phyloP scores from a whole-genome alignment of 768 basidiomycete genomes.

The Lyophyllum decastes region DNA sequence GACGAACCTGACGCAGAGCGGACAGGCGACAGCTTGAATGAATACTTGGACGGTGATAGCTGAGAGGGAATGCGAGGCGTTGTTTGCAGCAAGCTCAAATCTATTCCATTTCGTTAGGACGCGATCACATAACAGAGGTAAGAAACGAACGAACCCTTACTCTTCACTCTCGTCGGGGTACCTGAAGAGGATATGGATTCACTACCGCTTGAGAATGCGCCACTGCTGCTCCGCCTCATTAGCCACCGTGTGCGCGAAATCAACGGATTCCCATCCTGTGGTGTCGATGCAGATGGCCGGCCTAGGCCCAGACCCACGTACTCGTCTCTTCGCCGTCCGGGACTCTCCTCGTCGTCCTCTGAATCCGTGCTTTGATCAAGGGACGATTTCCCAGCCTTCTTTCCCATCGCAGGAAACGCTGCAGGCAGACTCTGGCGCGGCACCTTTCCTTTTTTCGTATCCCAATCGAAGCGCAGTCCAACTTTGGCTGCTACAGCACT shows the following conservation, averaged over 20 bases:
- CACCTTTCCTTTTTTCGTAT: conserved; percentile 45
- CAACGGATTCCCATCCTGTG: conserved; percentile 28
- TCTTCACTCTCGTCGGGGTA: conserved; percentile 64
- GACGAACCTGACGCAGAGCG: conserved; percentile 64
- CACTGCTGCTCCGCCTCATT: conserved; percentile 78
- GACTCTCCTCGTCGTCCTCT: conserved; percentile 70
- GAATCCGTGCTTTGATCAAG: conserved; percentile 54
- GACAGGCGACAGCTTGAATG: conserved; percentile 37
- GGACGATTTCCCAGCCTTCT: conserved; percentile 26
- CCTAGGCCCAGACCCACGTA: conserved; percentile 72
- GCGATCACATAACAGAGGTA: background rate
- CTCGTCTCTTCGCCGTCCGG: conserved; percentile 53
- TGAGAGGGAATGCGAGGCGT: conserved; percentile 48
- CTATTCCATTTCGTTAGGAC: conserved; percentile 29
- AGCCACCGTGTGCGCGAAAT: conserved; percentile 58
- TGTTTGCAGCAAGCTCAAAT: conserved; percentile 51
- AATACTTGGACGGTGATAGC: conserved; percentile 47
- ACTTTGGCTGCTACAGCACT: conserved; percentile 76
- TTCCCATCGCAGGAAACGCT: conserved; percentile 53
- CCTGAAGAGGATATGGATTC: conserved; percentile 56
- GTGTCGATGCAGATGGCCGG: conserved; percentile 40
- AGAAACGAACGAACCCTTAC: conserved; percentile 39
- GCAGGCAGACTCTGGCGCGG: conserved; percentile 78
- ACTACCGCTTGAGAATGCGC: conserved; percentile 78
- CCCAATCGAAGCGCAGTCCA: conserved; percentile 49